Evolutionary conservation across 352 stramenopile species (phyloP), one percentile per base, ranked within the genome.

Genomic region (Globisporangium cylindrosporum): DNA sequence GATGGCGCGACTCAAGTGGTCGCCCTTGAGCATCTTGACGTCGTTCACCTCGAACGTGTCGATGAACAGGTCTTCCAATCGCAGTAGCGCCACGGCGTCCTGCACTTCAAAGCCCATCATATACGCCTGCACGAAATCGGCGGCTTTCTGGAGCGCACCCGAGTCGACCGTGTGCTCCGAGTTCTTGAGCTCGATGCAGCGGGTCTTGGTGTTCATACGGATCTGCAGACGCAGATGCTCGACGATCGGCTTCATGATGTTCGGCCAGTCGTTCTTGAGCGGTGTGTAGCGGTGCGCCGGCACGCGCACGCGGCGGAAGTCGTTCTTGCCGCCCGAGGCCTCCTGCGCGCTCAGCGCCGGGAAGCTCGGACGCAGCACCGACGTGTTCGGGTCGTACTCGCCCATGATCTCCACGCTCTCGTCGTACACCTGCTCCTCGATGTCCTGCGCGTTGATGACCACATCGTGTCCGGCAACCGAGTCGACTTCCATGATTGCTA

Each of bases 51-150:
- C 93, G 71, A 99, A 99, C 53, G 93, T 99, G 78, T 99, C 98
- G 69, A 96, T 93, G 70, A 95, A 99, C 57, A 99, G 78, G 76
- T 99, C 98, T 73, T 99, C 98, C 56, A 99, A 88, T 78, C 98
- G 93, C 69, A 99, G 82, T 60, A 99, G 79, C 25, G 98, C 98
- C 27, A 99, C 94, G 0, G 94, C 93, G 69, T 99, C 95, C 74
- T 98, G 90, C 43, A 99, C 96, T 68, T 99, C 98, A 70, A 99
- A 99, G 58, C 98, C 98, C 84, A 99, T 95, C 95, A 99, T 99
- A 78, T 99, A 99, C 32, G 97, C 98, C 71, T 97, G 90, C 36
- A 99, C 92, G 72, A 99, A 99, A 84, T 99, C 97, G 0, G 93
- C 93, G 29, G 88, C 96, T 73, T 99, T 99, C 79, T 99, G 97